Percentiles rank a stretch among this genome's conserved stretches.
phyloP scores from a whole-genome alignment of 495 filamentous ascomycete genomes.

The Lophiotrema nucula region DNA sequence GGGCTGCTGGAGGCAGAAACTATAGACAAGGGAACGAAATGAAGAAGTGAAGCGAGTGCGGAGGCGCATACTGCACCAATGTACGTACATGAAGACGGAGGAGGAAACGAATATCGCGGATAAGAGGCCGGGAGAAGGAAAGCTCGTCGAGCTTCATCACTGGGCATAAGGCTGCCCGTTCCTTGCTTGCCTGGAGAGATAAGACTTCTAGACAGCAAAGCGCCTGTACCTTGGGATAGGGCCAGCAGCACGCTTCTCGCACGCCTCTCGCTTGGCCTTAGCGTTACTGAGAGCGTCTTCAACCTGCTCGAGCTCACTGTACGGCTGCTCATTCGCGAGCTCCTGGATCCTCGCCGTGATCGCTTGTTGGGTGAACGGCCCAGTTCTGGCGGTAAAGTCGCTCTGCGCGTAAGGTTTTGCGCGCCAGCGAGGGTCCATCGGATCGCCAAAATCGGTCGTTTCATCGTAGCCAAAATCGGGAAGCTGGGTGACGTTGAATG shows the following conservation, averaged over 20 bases:
- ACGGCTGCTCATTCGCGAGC: constrained; percentile 18
- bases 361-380: constrained; percentile 12
- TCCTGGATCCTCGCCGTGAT: constrained; percentile 5
- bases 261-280: neutral
- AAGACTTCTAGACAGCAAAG: neutral
- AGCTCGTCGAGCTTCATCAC: neutral
- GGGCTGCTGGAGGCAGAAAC: too few relatives aligned
- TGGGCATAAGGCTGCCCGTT: too few relatives aligned
- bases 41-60: too few relatives aligned
- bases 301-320: constrained; percentile 15
- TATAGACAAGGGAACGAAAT: too few relatives aligned
- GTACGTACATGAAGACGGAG: too few relatives aligned
- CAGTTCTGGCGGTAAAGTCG: constrained; percentile 5
- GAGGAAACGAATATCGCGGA: too few relatives aligned
- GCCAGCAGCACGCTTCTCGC: neutral
- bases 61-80: too few relatives aligned
- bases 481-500: constrained; percentile 55
- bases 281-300: constrained; percentile 2
- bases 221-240: constrained; percentile 8
- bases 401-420: constrained; percentile 20
- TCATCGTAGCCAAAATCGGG: constrained; percentile 50
- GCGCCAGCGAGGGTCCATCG: constrained; percentile 38
- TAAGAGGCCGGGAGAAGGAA: too few relatives aligned
- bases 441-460: constrained; percentile 42
- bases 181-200: neutral